phyloP scores from a whole-genome alignment of 345 rosid species.

The Citrus maxima region DNA sequence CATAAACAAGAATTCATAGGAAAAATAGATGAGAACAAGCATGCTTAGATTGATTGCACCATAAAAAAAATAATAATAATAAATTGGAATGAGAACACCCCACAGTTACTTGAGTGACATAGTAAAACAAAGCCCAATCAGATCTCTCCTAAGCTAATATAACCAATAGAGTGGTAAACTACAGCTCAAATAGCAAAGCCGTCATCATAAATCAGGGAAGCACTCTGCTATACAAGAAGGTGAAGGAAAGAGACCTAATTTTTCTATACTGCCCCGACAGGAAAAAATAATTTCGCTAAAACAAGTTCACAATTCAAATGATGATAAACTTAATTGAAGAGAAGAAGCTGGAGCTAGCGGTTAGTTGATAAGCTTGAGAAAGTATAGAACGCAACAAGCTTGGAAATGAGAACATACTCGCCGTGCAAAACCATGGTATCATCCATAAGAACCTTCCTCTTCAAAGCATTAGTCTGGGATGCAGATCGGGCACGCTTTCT shows the following conservation, averaged over 20 bases:
- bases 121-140: not conserved
- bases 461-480: slow-evolving; percentile 53
- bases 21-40: not conserved
- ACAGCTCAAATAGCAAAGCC: not conserved
- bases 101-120: not conserved
- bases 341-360: not conserved
- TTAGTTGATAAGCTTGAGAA: not conserved
- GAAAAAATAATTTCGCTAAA: not conserved
- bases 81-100: not conserved
- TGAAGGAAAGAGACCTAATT: not conserved
- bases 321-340: not conserved
- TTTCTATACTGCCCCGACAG: not conserved
- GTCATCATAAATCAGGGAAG: not conserved
- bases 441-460: slow-evolving; percentile 95
- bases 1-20: not conserved
- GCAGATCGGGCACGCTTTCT: slow-evolving; percentile 60
- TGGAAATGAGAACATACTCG: slow-evolving; percentile 65
- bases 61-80: no score
- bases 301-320: not conserved
- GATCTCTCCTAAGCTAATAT: not conserved
- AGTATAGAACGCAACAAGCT: not conserved
- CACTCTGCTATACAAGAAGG: not conserved
- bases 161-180: not conserved
- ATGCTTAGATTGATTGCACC: no score
- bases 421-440: slow-evolving; percentile 95